These are phyloP conservation scores for Claviceps sp. DNA, from an alignment of 2,329 filamentous ascomycete species.

Conservation along the genomic window DNA sequence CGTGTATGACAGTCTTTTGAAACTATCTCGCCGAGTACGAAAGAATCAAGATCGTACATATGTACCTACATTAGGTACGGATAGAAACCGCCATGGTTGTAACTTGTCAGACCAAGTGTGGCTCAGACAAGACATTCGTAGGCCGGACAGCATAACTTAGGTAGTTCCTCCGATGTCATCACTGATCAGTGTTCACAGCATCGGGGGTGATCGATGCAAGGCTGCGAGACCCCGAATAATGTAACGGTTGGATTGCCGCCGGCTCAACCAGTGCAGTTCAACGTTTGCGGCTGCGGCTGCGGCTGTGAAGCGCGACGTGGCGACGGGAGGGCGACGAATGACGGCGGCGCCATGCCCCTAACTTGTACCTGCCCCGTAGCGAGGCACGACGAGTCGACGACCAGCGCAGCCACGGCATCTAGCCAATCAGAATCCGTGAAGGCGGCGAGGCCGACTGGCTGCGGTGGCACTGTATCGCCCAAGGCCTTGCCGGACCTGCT, in stretches of 20 bases:
- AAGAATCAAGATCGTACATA: too few relatives aligned
- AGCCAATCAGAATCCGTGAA: slow-evolving; percentile 20
- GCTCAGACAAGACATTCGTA: not conserved
- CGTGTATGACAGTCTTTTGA: too few relatives aligned
- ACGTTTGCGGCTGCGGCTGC: not conserved
- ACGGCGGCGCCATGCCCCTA: not conserved
- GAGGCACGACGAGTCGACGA: not conserved
- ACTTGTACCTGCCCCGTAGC: slow-evolving; percentile 5
- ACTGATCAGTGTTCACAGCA: not conserved
- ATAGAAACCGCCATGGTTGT: too few relatives aligned
- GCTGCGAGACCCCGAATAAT: not conserved
- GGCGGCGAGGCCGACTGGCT: slow-evolving; percentile 15
- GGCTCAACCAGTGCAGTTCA: not conserved
- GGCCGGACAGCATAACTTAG: not conserved
- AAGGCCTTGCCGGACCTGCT: too few relatives aligned
- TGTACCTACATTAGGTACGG: too few relatives aligned
- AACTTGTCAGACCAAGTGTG: too few relatives aligned
- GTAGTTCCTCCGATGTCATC: not conserved
- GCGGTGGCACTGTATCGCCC: not conserved
- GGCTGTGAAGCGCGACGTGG: not conserved
- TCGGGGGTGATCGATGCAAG: not conserved
- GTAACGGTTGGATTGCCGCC: not conserved
- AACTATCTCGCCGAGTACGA: too few relatives aligned
- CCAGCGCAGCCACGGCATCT: slow-evolving; percentile 17
- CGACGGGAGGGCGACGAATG: slow-evolving; percentile 1